Conservation (phyloP, 2,329 filamentous ascomycete genomes). For the Aspergillus puulaauensis region DNA sequence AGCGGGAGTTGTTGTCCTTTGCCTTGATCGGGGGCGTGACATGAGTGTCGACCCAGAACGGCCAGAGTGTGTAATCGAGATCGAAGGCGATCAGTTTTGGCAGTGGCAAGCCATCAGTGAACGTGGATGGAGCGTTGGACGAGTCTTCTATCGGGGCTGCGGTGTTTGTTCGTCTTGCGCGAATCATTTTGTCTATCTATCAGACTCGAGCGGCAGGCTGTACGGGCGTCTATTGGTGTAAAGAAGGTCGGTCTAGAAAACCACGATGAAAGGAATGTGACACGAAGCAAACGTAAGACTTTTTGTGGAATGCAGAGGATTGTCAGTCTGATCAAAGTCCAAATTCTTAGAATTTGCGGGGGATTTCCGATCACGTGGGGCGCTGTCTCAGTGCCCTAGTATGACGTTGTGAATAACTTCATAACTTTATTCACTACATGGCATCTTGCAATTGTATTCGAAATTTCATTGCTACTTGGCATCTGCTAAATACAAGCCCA, state of each 20-base stretch:
- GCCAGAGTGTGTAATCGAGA: conserved; percentile 98
- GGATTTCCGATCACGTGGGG: conserved; percentile 1
- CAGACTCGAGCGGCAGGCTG: neutral
- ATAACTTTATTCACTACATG: neutral
- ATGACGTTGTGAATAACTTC: neutral
- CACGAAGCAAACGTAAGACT: neutral
- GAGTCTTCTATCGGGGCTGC: conserved; percentile 32
- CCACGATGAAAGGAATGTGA: neutral
- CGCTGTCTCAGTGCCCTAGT: neutral
- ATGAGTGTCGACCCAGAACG: conserved; percentile 96
- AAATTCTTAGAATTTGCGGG: neutral
- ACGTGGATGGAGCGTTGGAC: conserved; percentile 52
- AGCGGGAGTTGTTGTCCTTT: conserved; percentile 52
- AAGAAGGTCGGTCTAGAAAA: neutral
- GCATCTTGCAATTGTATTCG: no score
- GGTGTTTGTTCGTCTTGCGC: conserved; percentile 35
- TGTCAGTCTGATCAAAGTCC: neutral
- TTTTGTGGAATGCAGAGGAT: neutral
- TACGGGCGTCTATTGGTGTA: neutral
- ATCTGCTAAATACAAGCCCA: neutral
- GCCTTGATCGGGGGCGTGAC: conserved; percentile 72
- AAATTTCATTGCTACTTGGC: neutral
- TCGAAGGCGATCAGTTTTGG: conserved; percentile 89
- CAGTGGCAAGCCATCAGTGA: conserved; percentile 68
- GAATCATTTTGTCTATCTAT: conserved; percentile 28